Evolutionary conservation across 129 eudicot genomes (phyloP).

Genomic region (Escallonia herrerae): DNA sequence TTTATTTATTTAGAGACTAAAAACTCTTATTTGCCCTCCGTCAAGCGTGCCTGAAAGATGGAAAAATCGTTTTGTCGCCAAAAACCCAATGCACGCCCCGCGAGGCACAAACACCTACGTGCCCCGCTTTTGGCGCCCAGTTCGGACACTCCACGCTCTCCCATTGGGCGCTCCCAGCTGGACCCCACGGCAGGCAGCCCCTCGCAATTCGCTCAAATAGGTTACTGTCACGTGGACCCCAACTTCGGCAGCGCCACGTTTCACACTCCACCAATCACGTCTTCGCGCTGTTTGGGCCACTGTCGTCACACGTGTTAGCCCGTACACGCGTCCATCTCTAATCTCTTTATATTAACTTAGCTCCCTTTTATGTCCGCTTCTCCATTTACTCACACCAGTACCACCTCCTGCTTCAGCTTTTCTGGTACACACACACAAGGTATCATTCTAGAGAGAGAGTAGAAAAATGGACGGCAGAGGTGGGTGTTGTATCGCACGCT

Average conservation of each 20-base stretch:
- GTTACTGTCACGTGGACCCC: conserved; percentile 25
- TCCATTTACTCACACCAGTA: background rate
- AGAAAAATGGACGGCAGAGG: conserved; percentile 41
- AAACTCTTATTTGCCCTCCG: too few species aligned
- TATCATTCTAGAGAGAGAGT: background rate
- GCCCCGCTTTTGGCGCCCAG: conserved; percentile 17
- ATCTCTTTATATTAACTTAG: conserved; percentile 14
- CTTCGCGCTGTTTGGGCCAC: conserved; percentile 17
- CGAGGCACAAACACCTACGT: conserved; percentile 22
- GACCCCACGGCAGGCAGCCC: background rate
- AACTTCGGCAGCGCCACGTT: conserved; percentile 23
- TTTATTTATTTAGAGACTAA: too few species aligned
- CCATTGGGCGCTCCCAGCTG: conserved; percentile 17
- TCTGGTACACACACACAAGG: conserved; percentile 5
- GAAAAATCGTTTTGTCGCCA: too few species aligned
- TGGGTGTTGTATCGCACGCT: conserved; percentile 72
- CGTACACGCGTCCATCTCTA: conserved; percentile 25
- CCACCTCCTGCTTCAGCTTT: too few species aligned
- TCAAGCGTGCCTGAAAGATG: too few species aligned
- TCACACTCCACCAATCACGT: conserved; percentile 28
- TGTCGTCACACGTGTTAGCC: conserved; percentile 32
- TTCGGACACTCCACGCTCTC: conserved; percentile 27
- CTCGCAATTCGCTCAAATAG: conserved; percentile 9
- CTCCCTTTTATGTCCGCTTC: background rate
- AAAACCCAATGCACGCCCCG: background rate